These are phyloP conservation scores for Botrytis cinerea DNA, from an alignment of 2,329 filamentous ascomycete genomes.

Conservation along the genomic window DNA sequence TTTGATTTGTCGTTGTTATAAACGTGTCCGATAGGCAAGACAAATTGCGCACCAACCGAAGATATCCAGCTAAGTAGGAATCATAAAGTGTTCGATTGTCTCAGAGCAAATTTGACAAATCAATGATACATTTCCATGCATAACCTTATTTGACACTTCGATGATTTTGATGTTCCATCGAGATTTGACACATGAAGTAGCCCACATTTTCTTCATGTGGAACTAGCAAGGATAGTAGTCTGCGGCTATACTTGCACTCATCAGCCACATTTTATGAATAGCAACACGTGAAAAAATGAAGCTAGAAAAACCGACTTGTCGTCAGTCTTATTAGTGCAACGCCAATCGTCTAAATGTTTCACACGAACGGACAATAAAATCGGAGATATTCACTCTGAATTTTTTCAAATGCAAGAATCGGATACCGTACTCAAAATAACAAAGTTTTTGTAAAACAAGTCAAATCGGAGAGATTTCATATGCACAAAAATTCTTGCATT, in stretches of 20 bases:
- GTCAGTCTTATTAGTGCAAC: not conserved
- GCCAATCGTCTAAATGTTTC: not conserved
- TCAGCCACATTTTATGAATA: slow-evolving; percentile 5
- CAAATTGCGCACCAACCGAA: not conserved
- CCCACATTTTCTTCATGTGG: not conserved
- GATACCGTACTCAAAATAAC: not conserved
- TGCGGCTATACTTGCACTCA: slow-evolving; percentile 2
- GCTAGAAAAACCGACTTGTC: not conserved
- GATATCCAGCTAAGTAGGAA: not conserved
- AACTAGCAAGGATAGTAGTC: not conserved
- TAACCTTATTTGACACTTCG: not conserved
- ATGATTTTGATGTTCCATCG: not conserved
- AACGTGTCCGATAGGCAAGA: not conserved
- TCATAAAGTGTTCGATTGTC: not conserved
- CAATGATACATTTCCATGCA: not conserved
- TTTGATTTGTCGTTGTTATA: not conserved
- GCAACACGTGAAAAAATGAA: not conserved
- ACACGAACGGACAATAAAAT: not conserved
- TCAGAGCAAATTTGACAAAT: not conserved
- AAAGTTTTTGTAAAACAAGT: not conserved
- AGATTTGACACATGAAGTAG: not conserved
- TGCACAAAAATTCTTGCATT: not conserved
- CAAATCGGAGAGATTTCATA: too few species aligned
- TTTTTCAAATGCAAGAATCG: not conserved
- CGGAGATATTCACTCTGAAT: not conserved